Evolutionary conservation across 2,329 filamentous ascomycete species (phyloP), one percentile per base, ranked within the genome.

Genomic region (Diaporthe sp.): DNA sequence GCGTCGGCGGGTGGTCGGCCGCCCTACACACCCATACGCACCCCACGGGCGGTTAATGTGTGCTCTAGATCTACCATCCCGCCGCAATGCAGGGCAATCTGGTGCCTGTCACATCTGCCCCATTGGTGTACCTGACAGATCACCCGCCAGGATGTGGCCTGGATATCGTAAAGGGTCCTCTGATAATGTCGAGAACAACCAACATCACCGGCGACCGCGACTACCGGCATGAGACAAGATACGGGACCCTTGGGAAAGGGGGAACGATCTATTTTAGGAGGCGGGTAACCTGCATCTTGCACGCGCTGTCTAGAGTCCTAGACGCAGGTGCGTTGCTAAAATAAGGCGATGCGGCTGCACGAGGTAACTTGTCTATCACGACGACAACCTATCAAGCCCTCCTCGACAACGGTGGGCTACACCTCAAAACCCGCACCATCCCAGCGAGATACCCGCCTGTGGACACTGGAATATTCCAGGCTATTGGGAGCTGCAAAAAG

Each of bases 341-440:
- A 75, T 68, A 76, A 77, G 69, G 76, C 74, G 77, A 75, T 75
- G 77, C 76, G 77, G 74, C 74, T 78, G 76, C 77, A 75, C 55
- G 58, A 68, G 70, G 73, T 74, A 74, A 73, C 74, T 76, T 77
- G 76, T 78, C 53, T 77, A 77, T 77, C 74, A 65, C 74, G 73
- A 78, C 76, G 76, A 77, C 77, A 73, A 71, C 53, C 71, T 72
- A 65, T 75, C 46, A 62, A 69, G 65, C 46, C 46, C 65, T 25
- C 46, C 19, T 69, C 49, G 37, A 69, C n/a, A 31, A 19, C 49
- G 49, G 65, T 49, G 49, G 49, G 42, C 49, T 69, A 68, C 65
- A 69, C 49, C 68, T 58, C 55, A 73, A n/a, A 65, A 19, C 31
- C 42, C 44, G 15, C 44, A 19, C 42, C 72, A 72, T 46, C 75